Percentiles rank a stretch among this genome's conserved stretches.
Evolutionary conservation across 2,329 filamentous ascomycete species (phyloP).

Genomic region (Domatiomyces catenatus): DNA sequence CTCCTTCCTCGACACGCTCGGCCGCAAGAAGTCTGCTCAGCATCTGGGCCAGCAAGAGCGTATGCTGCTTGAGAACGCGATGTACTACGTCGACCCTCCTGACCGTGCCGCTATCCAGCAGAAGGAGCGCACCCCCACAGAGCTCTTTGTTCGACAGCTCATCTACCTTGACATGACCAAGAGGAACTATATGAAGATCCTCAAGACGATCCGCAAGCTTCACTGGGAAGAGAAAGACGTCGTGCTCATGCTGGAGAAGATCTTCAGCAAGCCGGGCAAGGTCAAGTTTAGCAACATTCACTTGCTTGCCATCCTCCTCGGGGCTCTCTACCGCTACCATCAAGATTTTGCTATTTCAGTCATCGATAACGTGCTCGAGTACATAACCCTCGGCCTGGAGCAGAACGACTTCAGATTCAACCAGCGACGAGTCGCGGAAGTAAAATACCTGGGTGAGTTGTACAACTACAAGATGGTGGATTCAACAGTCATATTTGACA

Average conservation of each 20-base stretch:
- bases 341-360: constrained; percentile 80
- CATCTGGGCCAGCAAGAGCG: constrained; percentile 90
- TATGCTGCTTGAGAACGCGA: constrained; percentile 95
- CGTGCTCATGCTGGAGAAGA: constrained; percentile 64
- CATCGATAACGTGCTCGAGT: constrained; percentile 81
- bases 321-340: constrained; percentile 81
- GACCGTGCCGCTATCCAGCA: constrained; percentile 87
- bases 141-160: constrained; percentile 82
- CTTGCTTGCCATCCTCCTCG: constrained; percentile 74
- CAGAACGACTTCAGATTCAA: constrained; percentile 97
- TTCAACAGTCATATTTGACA: constrained; percentile 87
- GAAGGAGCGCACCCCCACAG: constrained; percentile 86
- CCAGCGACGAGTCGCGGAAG: constrained; percentile 82
- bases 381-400: constrained; percentile 74
- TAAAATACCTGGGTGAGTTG: constrained; percentile 89
- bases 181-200: constrained; percentile 79
- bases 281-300: constrained; percentile 97
- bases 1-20: constrained; percentile 84
- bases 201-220: constrained; percentile 85
- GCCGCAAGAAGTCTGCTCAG: constrained; percentile 89
- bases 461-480: constrained; percentile 98
- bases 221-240: constrained; percentile 95
- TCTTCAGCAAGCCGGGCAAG: constrained; percentile 91
- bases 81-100: constrained; percentile 95
- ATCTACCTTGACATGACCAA: constrained; percentile 90